Conservation (phyloP, 257 asterid species). For the Solanum lignicaule region DNA sequence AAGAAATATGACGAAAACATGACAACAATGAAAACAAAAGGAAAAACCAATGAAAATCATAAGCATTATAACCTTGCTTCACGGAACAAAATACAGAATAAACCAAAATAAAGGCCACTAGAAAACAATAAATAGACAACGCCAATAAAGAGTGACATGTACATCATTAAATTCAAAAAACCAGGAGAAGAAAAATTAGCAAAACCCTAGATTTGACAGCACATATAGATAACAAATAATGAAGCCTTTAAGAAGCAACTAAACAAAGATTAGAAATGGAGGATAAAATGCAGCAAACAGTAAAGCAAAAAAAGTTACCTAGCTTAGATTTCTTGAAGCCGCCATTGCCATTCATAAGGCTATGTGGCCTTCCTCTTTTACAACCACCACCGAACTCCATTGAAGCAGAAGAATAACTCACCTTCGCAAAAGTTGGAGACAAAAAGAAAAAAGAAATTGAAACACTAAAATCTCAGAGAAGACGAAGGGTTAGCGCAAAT, state of each 20-base stretch:
- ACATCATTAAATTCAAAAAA: not conserved
- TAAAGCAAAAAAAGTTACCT: slow-evolving; percentile 17
- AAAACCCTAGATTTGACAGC: slow-evolving; percentile 9
- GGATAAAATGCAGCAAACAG: not conserved
- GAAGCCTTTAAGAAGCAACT: not conserved
- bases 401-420: not conserved
- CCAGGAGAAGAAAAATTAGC: not conserved
- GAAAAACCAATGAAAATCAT: not conserved
- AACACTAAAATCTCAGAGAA: not conserved
- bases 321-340: slow-evolving; percentile 39
- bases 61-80: not conserved
- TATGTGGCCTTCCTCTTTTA: slow-evolving; percentile 40
- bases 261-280: not conserved
- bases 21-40: not conserved
- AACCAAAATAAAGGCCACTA: not conserved
- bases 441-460: not conserved
- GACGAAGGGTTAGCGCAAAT: not conserved
- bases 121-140: not conserved
- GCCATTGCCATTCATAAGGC: slow-evolving; percentile 42
- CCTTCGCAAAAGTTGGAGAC: not conserved
- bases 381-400: slow-evolving; percentile 51
- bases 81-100: not conserved
- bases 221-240: not conserved
- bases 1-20: not conserved
- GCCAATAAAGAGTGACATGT: not conserved